Evolutionary conservation across 2,329 filamentous ascomycete species (phyloP).

Genomic region (Colletotrichum noveboracense): DNA sequence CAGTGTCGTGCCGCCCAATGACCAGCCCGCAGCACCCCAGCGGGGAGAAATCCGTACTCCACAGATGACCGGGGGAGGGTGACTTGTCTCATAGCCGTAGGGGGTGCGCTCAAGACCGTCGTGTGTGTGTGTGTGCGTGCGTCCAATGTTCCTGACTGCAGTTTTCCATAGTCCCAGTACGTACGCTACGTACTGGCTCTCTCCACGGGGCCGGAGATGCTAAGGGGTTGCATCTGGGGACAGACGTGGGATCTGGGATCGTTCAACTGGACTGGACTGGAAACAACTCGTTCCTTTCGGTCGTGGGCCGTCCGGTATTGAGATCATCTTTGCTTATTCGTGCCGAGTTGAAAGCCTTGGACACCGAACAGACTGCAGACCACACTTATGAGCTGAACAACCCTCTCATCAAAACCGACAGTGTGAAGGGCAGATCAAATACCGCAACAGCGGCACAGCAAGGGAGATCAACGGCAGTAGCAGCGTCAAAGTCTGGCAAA

Average conservation of each 20-base stretch:
- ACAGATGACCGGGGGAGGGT: neutral
- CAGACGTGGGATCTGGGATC: neutral
- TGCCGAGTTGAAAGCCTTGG: neutral
- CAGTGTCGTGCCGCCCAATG: conserved; percentile 4
- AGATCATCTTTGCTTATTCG: neutral
- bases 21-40: neutral
- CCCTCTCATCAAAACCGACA: neutral
- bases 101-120: neutral
- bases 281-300: neutral
- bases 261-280: neutral
- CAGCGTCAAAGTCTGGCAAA: neutral
- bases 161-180: neutral
- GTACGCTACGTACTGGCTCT: neutral
- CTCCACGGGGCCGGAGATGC: conserved; percentile 13
- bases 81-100: neutral
- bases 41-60: conserved; percentile 21
- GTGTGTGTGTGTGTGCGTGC: neutral
- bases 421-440: neutral
- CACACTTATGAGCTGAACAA: neutral
- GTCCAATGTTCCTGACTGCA: neutral
- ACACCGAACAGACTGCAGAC: neutral
- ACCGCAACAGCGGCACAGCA: neutral
- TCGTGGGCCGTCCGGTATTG: neutral
- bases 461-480: neutral
- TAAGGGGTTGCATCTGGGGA: conserved; percentile 15